Evolutionary conservation across 148 eudicot species (phyloP).

Genomic region (Persicaria maculosa): DNA sequence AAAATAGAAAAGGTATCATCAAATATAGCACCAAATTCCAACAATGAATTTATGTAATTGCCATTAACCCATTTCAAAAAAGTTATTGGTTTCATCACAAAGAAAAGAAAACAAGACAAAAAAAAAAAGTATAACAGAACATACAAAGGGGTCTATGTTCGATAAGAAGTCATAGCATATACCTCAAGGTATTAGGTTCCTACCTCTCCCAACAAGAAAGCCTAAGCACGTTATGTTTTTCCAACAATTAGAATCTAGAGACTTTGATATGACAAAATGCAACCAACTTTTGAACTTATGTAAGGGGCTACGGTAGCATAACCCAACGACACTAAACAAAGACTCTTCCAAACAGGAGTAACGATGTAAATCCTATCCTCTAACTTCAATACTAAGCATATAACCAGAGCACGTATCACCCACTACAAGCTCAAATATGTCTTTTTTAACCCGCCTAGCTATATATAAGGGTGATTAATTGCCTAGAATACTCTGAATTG

Average conservation of each 20-base stretch:
- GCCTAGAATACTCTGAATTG: too few species aligned
- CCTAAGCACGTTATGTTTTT: too few species aligned
- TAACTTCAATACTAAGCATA: background rate
- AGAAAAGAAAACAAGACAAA: background rate
- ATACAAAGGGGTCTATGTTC: background rate
- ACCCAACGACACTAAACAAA: too few species aligned
- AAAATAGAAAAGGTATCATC: background rate
- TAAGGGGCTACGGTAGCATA: too few species aligned
- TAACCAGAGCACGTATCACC: background rate
- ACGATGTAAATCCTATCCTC: too few species aligned
- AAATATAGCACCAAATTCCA: background rate
- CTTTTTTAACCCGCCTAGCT: too few species aligned
- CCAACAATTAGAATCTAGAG: too few species aligned
- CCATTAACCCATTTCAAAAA: background rate
- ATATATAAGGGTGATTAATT: too few species aligned
- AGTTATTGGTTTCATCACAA: background rate
- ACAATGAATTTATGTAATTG: background rate
- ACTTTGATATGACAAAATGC: too few species aligned
- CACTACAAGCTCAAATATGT: background rate
- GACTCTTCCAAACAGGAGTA: too few species aligned
- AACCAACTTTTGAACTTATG: too few species aligned
- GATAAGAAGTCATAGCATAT: background rate
- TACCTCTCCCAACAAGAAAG: conserved; percentile 11
- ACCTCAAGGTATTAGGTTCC: background rate
- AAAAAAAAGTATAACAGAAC: too few species aligned